These are phyloP conservation scores for Stenocarpella maydis DNA, from an alignment of 2,329 filamentous ascomycete species.

Conservation along the genomic window DNA sequence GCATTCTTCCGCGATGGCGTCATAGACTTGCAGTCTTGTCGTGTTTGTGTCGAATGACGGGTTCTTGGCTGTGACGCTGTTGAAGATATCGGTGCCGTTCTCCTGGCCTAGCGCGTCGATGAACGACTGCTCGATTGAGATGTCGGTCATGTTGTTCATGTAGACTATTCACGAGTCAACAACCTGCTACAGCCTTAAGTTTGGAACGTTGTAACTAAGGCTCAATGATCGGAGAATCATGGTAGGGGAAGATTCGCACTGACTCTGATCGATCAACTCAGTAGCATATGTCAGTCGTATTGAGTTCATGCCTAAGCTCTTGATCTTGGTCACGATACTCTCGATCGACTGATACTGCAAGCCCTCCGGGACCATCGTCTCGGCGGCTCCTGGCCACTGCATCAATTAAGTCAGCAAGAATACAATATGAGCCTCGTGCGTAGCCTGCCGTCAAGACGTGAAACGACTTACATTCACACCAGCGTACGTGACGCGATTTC, in stretches of 20 bases:
- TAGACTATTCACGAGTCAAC: slow-evolving; percentile 43
- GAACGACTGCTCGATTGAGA: slow-evolving; percentile 56
- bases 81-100: slow-evolving; percentile 61
- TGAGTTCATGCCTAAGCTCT: slow-evolving; percentile 68
- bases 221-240: too few relatives aligned
- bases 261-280: slow-evolving; percentile 67
- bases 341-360: slow-evolving; percentile 67
- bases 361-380: slow-evolving; percentile 72
- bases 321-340: slow-evolving; percentile 63
- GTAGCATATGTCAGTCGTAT: slow-evolving; percentile 70
- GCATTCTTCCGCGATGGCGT: slow-evolving; percentile 68
- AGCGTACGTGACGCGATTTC: slow-evolving; percentile 56
- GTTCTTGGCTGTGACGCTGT: slow-evolving; percentile 63
- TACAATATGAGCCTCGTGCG: not conserved
- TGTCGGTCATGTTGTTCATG: slow-evolving; percentile 55
- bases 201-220: too few relatives aligned
- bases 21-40: slow-evolving; percentile 66
- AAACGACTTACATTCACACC: slow-evolving; percentile 55
- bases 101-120: slow-evolving; percentile 54
- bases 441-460: not conserved
- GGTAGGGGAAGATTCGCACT: too few relatives aligned
- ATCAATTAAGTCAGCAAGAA: not conserved
- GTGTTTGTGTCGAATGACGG: slow-evolving; percentile 62
- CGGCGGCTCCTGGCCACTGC: slow-evolving; percentile 66
- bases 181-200: too few relatives aligned